Percentiles rank a stretch among this genome's conserved stretches.
Conservation (phyloP, 73 alveolate species). For the Paraurostyla sp. region DNA sequence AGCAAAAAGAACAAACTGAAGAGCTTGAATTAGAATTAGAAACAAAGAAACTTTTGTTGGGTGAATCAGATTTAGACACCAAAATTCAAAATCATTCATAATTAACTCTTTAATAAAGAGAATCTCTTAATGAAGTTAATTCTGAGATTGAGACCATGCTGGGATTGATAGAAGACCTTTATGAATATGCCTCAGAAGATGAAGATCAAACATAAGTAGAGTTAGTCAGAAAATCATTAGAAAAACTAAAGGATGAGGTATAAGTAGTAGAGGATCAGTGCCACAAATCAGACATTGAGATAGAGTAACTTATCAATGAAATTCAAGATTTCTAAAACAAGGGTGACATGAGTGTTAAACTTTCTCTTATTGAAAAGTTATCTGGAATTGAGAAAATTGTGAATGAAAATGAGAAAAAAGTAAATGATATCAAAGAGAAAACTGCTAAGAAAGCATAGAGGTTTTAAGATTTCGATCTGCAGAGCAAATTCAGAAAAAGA, state of each 20-base stretch:
- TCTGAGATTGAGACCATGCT: neutral
- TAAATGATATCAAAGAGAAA: neutral
- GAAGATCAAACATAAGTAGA: neutral
- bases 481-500: neutral
- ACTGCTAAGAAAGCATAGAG: neutral
- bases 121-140: neutral
- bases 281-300: neutral
- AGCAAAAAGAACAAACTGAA: neutral
- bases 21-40: conserved; percentile 1
- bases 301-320: neutral
- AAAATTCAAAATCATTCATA: neutral
- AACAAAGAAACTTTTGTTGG: neutral
- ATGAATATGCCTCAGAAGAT: conserved; percentile 18
- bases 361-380: neutral
- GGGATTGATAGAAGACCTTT: neutral
- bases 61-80: neutral
- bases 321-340: neutral
- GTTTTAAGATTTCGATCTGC: neutral
- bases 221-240: neutral
- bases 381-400: neutral
- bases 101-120: neutral
- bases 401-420: neutral
- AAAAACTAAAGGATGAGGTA: neutral
- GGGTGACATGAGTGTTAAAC: neutral
- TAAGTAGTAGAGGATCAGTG: neutral